Evolutionary conservation across 805 yeast species (phyloP).

Genomic region (Candida xyloterini): DNA sequence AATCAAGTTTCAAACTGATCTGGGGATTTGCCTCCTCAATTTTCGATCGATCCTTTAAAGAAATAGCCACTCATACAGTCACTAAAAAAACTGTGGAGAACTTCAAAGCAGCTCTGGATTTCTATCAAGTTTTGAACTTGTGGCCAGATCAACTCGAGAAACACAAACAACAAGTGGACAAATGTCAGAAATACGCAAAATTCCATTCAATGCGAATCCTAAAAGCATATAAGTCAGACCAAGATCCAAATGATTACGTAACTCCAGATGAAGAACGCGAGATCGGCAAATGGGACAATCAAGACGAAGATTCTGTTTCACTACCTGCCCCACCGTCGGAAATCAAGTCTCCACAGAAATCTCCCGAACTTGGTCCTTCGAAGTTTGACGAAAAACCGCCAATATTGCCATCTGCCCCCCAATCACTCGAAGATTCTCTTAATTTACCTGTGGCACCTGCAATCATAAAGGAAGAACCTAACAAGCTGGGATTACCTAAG

Average conservation of each 20-base stretch:
- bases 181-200: slow-evolving; percentile 57
- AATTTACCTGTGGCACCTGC: slow-evolving; percentile 30
- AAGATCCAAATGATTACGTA: slow-evolving; percentile 56
- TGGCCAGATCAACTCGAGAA: slow-evolving; percentile 33
- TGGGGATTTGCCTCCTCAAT: slow-evolving; percentile 56
- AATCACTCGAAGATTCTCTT: slow-evolving; percentile 24
- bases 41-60: slow-evolving; percentile 51
- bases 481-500: slow-evolving; percentile 27
- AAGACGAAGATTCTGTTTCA: background rate
- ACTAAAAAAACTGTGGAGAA: slow-evolving; percentile 46
- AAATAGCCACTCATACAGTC: slow-evolving; percentile 42
- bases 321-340: slow-evolving; percentile 17
- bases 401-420: slow-evolving; percentile 16
- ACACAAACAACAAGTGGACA: slow-evolving; percentile 23
- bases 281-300: slow-evolving; percentile 12
- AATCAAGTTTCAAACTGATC: slow-evolving; percentile 53
- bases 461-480: slow-evolving; percentile 31
- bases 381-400: background rate
- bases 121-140: slow-evolving; percentile 47
- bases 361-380: background rate
- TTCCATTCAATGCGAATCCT: slow-evolving; percentile 59
- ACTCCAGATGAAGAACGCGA: slow-evolving; percentile 37
- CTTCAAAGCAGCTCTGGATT: slow-evolving; percentile 53
- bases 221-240: slow-evolving; percentile 44
- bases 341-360: slow-evolving; percentile 10